Percentiles rank a stretch among this genome's conserved stretches.
These are phyloP conservation scores for Bonia amplexicaulis DNA, from an alignment of 176 grass and related monocot genomes.

Conservation along the genomic window DNA sequence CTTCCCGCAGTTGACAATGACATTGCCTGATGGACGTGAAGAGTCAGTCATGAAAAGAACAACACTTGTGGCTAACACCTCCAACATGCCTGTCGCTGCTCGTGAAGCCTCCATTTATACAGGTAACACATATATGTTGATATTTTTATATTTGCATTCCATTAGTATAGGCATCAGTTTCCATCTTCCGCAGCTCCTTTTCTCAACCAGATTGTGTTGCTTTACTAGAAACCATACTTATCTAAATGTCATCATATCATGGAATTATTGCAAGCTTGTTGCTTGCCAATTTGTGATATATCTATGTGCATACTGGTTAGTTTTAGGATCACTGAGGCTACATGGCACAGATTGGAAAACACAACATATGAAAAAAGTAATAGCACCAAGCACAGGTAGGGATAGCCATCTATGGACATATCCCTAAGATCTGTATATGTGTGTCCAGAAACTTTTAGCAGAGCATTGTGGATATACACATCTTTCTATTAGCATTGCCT, in stretches of 20 bases:
- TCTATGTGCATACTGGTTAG: not conserved
- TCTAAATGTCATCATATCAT: not conserved
- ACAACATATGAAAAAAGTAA: not conserved
- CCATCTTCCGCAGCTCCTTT: not conserved
- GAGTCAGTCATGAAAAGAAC: conserved; percentile 90
- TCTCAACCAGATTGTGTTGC: not conserved
- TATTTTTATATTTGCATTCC: not conserved
- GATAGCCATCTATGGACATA: not conserved
- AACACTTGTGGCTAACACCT: conserved; percentile 85
- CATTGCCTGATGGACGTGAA: conserved; percentile 82
- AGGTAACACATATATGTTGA: conserved; percentile 35
- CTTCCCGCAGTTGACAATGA: conserved; percentile 83
- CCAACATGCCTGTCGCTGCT: conserved; percentile 90
- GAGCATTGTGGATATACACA: not conserved
- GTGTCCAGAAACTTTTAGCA: not conserved
- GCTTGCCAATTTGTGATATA: not conserved
- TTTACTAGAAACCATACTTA: not conserved
- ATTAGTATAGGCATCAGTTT: not conserved
- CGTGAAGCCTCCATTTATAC: conserved; percentile 94
- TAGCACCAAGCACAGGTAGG: not conserved
- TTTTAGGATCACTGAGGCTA: not conserved
- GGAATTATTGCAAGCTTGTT: not conserved
- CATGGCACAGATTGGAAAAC: not conserved
- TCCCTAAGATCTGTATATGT: not conserved
- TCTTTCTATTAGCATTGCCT: not conserved